These are phyloP conservation scores for Trametes coccinea DNA, from an alignment of 768 basidiomycete species.

Conservation along the genomic window DNA sequence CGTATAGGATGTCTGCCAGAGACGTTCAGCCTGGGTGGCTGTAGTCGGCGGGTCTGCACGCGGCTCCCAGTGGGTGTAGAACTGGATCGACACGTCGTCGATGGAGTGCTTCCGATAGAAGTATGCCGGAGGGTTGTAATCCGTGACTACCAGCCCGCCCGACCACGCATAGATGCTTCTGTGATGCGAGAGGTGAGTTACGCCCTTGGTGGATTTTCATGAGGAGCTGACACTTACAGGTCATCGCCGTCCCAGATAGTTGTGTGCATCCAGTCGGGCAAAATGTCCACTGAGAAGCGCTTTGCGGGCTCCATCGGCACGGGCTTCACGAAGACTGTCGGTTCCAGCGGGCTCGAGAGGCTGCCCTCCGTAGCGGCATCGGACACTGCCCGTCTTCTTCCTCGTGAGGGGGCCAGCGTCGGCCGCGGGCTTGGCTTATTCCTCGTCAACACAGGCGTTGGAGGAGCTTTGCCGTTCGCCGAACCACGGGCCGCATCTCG, in stretches of 20 bases:
- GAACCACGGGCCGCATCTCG: not conserved
- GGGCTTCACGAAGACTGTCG: not conserved
- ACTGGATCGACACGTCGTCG: not conserved
- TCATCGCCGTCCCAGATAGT: not conserved
- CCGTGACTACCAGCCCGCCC: not conserved
- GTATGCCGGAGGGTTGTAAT: not conserved
- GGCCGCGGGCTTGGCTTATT: not conserved
- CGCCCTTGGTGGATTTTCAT: too few relatives aligned
- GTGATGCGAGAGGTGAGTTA: not conserved
- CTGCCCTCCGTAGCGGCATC: not conserved
- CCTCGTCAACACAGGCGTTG: not conserved
- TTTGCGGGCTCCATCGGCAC: not conserved
- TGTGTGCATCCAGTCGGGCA: not conserved
- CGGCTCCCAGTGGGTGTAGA: not conserved
- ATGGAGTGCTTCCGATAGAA: not conserved
- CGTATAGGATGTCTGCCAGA: not conserved
- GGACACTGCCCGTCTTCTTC: not conserved
- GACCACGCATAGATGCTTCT: not conserved
- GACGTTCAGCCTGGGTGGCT: not conserved
- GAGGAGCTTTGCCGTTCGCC: not conserved
- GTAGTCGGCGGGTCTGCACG: not conserved
- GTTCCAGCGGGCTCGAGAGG: not conserved
- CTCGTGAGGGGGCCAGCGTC: not conserved
- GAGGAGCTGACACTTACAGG: not conserved
- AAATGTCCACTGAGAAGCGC: not conserved